Evolutionary conservation across 768 basidiomycete species (phyloP), one percentile per base, ranked within the genome.

Genomic region (Termitomyces eurrhizus): DNA sequence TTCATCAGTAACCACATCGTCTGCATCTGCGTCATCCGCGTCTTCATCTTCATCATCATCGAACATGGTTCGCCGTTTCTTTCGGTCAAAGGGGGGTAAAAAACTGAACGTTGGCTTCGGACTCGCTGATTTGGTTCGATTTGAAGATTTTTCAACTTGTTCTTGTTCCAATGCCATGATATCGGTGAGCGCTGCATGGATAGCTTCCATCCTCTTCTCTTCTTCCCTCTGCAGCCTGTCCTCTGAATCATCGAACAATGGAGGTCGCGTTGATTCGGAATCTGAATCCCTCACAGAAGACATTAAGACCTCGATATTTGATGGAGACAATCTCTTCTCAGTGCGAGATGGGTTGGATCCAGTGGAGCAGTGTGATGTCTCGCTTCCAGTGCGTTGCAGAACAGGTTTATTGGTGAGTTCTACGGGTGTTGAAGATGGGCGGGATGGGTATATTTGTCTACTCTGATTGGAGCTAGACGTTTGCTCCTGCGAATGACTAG

Each of bases 171-270:
- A 79, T 3, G 93, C 93, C 68, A 99, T 95, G 70, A 99, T 98
- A 69, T 96, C 93, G 11, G 92, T 95, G 63, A 99, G 77, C 4
- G 97, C 97, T 8, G 95, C 95, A 67, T 95, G 94, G 21, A 98
- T 97, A 3, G 96, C 95, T 67, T 95, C 93, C 86, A 98, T 97
- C 42, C 93, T 81, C 65, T 89, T 82, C 55, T 89, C 84, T 71
- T 96, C 89, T 51, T 84, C 86, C 52, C 86, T 80, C 51, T 88
- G 86, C 62, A 75, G 76, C 61, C 79, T 83, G 61, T 93, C 89
- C 62, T 90, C 88, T 1, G 89, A 87, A 66, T 92, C 90, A 64
- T 89, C 85, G 63, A 95, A 95, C 24, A 95, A 77, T 8, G 91
- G 91, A 0, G 88, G 85, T 49, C 92, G 80, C 1, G 84, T 73